These are phyloP conservation scores for Oryza brachyantha DNA, from an alignment of 176 grass and related monocot genomes.

Conservation along the genomic window DNA sequence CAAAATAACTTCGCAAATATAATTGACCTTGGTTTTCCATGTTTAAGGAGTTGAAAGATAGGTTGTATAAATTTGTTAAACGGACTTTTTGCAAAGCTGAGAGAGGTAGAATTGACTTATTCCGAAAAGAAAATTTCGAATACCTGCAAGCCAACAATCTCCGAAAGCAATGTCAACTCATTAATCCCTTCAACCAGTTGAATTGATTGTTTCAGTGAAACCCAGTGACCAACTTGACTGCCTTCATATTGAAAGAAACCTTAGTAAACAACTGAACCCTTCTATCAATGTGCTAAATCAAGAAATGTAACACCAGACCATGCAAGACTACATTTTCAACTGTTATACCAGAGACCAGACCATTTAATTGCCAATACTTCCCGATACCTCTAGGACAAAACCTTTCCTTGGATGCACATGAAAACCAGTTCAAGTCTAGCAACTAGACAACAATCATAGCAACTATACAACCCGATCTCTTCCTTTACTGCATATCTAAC, in stretches of 20 bases:
- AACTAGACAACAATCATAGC: too few species aligned
- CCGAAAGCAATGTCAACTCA: slow-evolving; percentile 71
- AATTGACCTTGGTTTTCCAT: background rate
- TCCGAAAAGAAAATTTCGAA: slow-evolving; percentile 6
- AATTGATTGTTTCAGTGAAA: slow-evolving; percentile 59
- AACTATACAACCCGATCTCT: background rate
- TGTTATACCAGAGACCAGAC: background rate
- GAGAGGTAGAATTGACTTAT: background rate
- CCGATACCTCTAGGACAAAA: too few species aligned
- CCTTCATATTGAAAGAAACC: slow-evolving; percentile 49
- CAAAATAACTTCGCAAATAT: background rate
- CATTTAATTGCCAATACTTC: background rate
- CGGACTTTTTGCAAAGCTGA: background rate
- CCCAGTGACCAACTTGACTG: slow-evolving; percentile 88
- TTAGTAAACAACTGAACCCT: slow-evolving; percentile 15
- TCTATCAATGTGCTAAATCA: background rate
- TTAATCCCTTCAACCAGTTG: slow-evolving; percentile 69
- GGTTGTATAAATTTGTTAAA: background rate
- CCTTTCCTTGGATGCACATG: background rate
- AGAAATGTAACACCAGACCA: background rate
- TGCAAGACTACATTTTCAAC: background rate
- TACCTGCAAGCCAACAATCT: slow-evolving; percentile 96
- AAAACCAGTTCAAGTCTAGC: too few species aligned
- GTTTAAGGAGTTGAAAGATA: background rate
- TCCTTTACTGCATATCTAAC: background rate